A percentile compares a stretch with the other conserved stretches of the same genome.
Evolutionary conservation across 305 asterid species (phyloP).

Genomic region (Plantago coronopus): DNA sequence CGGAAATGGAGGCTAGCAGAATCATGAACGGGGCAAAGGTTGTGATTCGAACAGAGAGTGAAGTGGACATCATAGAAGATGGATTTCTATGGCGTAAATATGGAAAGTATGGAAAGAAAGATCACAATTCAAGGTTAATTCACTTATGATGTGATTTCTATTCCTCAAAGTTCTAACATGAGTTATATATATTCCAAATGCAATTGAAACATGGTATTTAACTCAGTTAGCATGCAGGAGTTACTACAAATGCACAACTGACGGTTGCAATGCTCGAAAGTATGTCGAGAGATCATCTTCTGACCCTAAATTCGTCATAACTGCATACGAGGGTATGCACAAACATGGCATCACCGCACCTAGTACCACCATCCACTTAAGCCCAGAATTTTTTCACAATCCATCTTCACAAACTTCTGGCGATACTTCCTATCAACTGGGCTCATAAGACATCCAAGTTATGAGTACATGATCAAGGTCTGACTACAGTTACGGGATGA

Average conservation of each 20-base stretch:
- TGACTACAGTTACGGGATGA: too few relatives aligned
- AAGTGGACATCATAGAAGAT: constrained; percentile 84
- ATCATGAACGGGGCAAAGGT: constrained; percentile 76
- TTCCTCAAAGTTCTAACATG: neutral
- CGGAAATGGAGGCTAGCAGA: constrained; percentile 42
- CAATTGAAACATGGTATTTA: neutral
- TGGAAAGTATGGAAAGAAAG: constrained; percentile 91
- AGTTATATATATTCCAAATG: neutral
- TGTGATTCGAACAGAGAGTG: constrained; percentile 85
- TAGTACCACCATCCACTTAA: too few relatives aligned
- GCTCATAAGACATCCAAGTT: too few relatives aligned
- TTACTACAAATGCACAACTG: constrained; percentile 87
- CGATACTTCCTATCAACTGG: too few relatives aligned
- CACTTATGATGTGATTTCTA: neutral
- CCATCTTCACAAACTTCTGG: too few relatives aligned
- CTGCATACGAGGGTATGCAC: constrained; percentile 91
- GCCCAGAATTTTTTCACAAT: too few relatives aligned
- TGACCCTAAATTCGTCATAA: constrained; percentile 69
- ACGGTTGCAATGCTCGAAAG: constrained; percentile 76
- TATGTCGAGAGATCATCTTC: constrained; percentile 86
- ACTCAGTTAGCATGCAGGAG: constrained; percentile 49
- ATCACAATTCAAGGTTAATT: constrained; percentile 87
- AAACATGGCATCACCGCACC: constrained; percentile 78
- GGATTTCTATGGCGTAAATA: constrained; percentile 96
- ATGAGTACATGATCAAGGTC: too few relatives aligned